Conservation (phyloP, 1,139 yeast genomes). For the Pichia sp. region DNA sequence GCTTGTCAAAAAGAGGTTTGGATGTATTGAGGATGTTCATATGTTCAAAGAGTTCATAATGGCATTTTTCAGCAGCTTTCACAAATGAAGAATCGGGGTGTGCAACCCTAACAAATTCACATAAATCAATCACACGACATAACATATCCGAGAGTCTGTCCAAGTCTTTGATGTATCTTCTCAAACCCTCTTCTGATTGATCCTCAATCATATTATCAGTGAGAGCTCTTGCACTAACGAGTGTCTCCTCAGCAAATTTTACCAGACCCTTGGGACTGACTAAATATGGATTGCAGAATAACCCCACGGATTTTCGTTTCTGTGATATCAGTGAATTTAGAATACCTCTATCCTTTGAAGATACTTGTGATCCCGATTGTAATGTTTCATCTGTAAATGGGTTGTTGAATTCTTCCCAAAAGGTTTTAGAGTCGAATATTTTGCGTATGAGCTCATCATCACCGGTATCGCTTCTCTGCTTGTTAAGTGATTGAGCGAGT, state of each 20-base stretch:
- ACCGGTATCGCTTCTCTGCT: background rate
- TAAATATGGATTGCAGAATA: conserved; percentile 66
- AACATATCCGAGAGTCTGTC: conserved; percentile 84
- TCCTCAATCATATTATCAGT: conserved; percentile 50
- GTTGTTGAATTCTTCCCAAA: conserved; percentile 28
- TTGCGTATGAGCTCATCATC: conserved; percentile 24
- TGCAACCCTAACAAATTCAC: conserved; percentile 84
- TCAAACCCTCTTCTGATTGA: conserved; percentile 38
- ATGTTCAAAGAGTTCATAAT: conserved; percentile 83
- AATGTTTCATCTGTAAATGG: too few species aligned
- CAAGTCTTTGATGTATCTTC: conserved; percentile 53
- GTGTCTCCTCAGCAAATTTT: conserved; percentile 58
- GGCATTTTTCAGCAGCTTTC: conserved; percentile 80
- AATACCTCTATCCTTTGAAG: too few species aligned
- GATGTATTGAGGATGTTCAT: conserved; percentile 92
- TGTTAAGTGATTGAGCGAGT: too few species aligned
- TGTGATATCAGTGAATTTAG: too few species aligned
- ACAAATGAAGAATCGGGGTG: conserved; percentile 74
- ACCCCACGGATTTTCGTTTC: conserved; percentile 40
- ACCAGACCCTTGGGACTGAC: conserved; percentile 64
- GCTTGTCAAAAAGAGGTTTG: conserved; percentile 56
- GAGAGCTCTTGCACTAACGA: conserved; percentile 54
- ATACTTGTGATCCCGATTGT: too few species aligned
- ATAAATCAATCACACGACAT: conserved; percentile 89
- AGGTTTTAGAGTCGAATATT: conserved; percentile 42